phyloP scores from a whole-genome alignment of 2,329 filamentous ascomycete genomes.

The Fusarium pseudonygamai region DNA sequence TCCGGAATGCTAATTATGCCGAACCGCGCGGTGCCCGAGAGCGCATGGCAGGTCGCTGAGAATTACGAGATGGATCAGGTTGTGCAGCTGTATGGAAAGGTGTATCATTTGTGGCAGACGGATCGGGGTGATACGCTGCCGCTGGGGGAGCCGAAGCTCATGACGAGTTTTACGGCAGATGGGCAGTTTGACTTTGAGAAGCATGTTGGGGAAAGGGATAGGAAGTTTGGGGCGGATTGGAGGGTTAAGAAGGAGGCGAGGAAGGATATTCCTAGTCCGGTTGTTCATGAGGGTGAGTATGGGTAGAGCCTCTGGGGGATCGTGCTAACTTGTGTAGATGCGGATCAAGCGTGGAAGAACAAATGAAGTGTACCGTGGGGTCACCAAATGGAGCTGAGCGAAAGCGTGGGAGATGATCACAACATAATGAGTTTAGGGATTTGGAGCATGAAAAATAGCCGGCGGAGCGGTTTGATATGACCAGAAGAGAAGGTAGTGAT shows the following conservation, averaged over 20 bases:
- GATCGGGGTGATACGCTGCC: slow-evolving; percentile 73
- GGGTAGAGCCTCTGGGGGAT: accelerated
- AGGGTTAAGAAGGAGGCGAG: slow-evolving; percentile 56
- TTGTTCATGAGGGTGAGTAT: slow-evolving; percentile 53
- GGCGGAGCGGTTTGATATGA: accelerated
- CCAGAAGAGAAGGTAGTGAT: not conserved
- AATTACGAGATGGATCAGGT: slow-evolving; percentile 83
- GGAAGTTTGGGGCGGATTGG: slow-evolving; percentile 57
- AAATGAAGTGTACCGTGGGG: not conserved
- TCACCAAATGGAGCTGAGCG: accelerated
- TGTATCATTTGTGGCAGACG: slow-evolving; percentile 87
- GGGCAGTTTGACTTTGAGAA: slow-evolving; percentile 60
- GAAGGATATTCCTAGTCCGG: slow-evolving; percentile 52
- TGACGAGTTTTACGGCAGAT: slow-evolving; percentile 63
- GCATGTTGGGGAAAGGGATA: slow-evolving; percentile 56
- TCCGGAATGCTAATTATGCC: slow-evolving; percentile 85
- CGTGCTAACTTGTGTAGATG: slow-evolving; percentile 30
- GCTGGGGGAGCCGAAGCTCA: slow-evolving; percentile 62
- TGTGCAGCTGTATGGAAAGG: slow-evolving; percentile 80
- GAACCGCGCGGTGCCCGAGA: slow-evolving; percentile 64
- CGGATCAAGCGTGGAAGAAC: slow-evolving; percentile 38
- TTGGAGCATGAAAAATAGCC: too few relatives aligned
- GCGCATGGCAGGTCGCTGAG: slow-evolving; percentile 79
- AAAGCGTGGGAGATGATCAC: accelerated
- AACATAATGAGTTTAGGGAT: accelerated